Evolutionary conservation across 1,139 yeast species (phyloP).

Genomic region (Yamadazyma triangularis): DNA sequence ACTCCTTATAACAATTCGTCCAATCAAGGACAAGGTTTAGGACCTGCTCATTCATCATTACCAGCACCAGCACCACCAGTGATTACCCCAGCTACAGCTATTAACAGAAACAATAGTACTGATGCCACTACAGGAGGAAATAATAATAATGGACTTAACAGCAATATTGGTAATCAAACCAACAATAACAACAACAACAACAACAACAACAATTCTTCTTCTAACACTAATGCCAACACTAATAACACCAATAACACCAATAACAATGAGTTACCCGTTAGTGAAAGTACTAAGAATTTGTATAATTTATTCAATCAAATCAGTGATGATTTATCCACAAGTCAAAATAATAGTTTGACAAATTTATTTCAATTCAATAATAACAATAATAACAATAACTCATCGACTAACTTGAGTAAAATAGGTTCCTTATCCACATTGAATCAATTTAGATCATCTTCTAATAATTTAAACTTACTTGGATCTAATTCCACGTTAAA

Average conservation of each 20-base stretch:
- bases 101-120: slow-evolving; percentile 8
- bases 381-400: slow-evolving; percentile 4
- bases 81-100: slow-evolving; percentile 11
- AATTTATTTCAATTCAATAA: slow-evolving; percentile 24
- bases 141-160: background rate
- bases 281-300: slow-evolving; percentile 24
- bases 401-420: slow-evolving; percentile 9
- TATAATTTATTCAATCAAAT: slow-evolving; percentile 27
- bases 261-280: slow-evolving; percentile 9
- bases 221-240: too few species aligned
- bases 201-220: too few species aligned
- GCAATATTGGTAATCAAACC: too few species aligned
- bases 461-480: slow-evolving; percentile 9
- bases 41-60: background rate
- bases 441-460: slow-evolving; percentile 2
- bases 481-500: slow-evolving; percentile 13
- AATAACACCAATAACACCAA: background rate
- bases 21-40: background rate
- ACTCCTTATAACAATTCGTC: background rate
- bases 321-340: slow-evolving; percentile 21
- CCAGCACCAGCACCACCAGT: slow-evolving; percentile 15
- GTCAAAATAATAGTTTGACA: slow-evolving; percentile 21
- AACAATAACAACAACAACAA: too few species aligned
- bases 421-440: slow-evolving; percentile 13
- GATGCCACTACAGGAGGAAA: slow-evolving; percentile 1